Evolutionary conservation across 2,329 filamentous ascomycete species (phyloP), one percentile per base, ranked within the genome.

Genomic region (Leptosphaerulina australis): DNA sequence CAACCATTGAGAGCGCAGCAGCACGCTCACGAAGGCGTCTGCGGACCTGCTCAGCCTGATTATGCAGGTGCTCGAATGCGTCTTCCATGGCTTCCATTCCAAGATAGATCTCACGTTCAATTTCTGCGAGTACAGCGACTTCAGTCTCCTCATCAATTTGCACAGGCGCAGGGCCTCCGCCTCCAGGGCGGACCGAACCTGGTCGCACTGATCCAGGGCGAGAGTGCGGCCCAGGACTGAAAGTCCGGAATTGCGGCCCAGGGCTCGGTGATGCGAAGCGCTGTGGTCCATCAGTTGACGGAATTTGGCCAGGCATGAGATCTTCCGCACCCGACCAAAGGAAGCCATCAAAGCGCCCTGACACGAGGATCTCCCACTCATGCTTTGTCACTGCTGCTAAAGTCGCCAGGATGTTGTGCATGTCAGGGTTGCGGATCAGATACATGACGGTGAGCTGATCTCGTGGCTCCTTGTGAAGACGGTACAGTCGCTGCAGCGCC

Each of bases 311-410:
- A 15, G 55, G 48, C 35, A 52, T 29, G 11, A 73, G 59, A 36
- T 82, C 78, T 58, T 97, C 92, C 5, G 90, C 91, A 17, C 93
- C 93, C 34, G 91, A 96, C 85, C 93, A 96, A 15, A 97, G 80
- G 74, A 97, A 97, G 3, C 93, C 93, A 67, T 97, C 92, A 64
- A 97, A 97, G 21, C 93, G 88, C 21, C 93, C 93, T 0, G 93
- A 97, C 4, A 88, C 90, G 10, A 97, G 80, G 46, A 97, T 96
- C 56, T 97, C 93, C 93, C 93, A 97, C 73, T 97, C 93, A n/a
- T 90, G 88, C 36, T 86, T 83, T 67, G 88, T 94, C 62, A 97
- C 94, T 43, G 92, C 90, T 26, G 89, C 87, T 39, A 97, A 81
- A 0, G 93, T 96, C 30, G 90, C 86, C 3, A 97, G 83, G 24